A percentile compares a stretch with the other conserved stretches of the same genome.
Conservation (phyloP, 192 early-diverging fungal genomes). For the Endogone sp. region DNA sequence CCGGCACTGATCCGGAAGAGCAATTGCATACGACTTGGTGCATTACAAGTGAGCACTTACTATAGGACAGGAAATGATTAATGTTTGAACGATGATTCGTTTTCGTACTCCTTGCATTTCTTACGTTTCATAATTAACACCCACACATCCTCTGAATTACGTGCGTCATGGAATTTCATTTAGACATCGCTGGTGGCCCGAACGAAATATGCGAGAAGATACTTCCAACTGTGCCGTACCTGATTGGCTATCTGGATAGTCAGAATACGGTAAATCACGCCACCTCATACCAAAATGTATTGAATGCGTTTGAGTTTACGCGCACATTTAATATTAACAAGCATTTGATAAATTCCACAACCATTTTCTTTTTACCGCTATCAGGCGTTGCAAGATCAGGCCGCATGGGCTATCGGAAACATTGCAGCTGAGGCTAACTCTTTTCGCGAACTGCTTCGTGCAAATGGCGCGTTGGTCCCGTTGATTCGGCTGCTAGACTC, state of each 20-base stretch:
- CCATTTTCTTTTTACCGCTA: background rate
- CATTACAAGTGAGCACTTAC: conserved; percentile 52
- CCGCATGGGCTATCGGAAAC: conserved; percentile 92
- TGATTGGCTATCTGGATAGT: conserved; percentile 43
- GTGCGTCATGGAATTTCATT: background rate
- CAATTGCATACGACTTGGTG: conserved; percentile 54
- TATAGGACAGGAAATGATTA: background rate
- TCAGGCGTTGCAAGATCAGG: conserved; percentile 77
- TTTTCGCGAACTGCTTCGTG: conserved; percentile 70
- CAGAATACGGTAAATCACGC: conserved; percentile 28
- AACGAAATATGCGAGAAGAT: conserved; percentile 38
- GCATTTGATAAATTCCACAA: too few species aligned
- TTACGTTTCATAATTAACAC: too few species aligned
- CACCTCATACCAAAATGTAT: too few species aligned
- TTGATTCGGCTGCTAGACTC: conserved; percentile 70
- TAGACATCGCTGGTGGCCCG: conserved; percentile 41
- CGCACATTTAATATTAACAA: too few species aligned
- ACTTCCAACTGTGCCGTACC: conserved; percentile 38
- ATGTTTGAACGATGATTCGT: background rate
- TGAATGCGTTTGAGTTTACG: too few species aligned
- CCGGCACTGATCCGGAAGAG: conserved; percentile 40
- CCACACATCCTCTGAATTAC: background rate
- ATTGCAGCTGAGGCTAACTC: conserved; percentile 71
- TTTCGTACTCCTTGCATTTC: too few species aligned
- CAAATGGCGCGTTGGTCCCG: conserved; percentile 69